A percentile compares a stretch with the other conserved stretches of the same genome.
Evolutionary conservation across 768 basidiomycete species (phyloP).

Genomic region (Pholiota microspora): DNA sequence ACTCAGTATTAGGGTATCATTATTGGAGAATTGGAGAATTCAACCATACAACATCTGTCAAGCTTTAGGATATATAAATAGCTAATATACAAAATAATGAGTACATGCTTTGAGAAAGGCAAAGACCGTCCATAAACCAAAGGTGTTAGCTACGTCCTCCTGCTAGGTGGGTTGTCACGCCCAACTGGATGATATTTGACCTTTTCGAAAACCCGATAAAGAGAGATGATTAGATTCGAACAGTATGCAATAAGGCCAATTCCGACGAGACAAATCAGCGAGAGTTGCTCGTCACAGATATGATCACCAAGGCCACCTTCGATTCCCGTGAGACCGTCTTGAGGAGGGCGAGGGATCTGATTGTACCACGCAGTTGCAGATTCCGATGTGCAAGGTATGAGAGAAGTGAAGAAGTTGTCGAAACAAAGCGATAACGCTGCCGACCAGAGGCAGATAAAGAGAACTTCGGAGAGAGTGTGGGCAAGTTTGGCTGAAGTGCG

Average conservation of each 20-base stretch:
- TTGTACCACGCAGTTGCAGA: conserved; percentile 74
- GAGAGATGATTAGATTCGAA: conserved; percentile 78
- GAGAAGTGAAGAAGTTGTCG: conserved; percentile 90
- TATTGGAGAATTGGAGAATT: not conserved
- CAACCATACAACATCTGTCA: not conserved
- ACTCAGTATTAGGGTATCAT: not conserved
- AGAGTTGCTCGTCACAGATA: conserved; percentile 75
- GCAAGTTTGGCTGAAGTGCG: conserved; percentile 82
- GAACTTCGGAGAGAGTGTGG: conserved; percentile 83
- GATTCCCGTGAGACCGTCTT: conserved; percentile 36
- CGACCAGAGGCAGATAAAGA: conserved; percentile 94
- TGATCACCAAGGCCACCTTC: conserved; percentile 49
- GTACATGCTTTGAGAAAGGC: not conserved
- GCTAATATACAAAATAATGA: conserved; percentile 3
- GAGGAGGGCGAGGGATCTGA: conserved; percentile 50
- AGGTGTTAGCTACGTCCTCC: conserved; percentile 9
- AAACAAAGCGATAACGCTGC: conserved; percentile 84
- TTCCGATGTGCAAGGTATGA: conserved; percentile 69
- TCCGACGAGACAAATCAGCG: conserved; percentile 75
- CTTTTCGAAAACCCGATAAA: conserved; percentile 87
- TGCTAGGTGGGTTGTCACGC: conserved; percentile 16
- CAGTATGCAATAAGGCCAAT: conserved; percentile 80
- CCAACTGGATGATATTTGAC: conserved; percentile 65
- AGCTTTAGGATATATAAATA: not conserved
- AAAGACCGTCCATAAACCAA: not conserved